phyloP scores from a whole-genome alignment of 1,284 basidiomycete genomes.

The Grifola frondosa region DNA sequence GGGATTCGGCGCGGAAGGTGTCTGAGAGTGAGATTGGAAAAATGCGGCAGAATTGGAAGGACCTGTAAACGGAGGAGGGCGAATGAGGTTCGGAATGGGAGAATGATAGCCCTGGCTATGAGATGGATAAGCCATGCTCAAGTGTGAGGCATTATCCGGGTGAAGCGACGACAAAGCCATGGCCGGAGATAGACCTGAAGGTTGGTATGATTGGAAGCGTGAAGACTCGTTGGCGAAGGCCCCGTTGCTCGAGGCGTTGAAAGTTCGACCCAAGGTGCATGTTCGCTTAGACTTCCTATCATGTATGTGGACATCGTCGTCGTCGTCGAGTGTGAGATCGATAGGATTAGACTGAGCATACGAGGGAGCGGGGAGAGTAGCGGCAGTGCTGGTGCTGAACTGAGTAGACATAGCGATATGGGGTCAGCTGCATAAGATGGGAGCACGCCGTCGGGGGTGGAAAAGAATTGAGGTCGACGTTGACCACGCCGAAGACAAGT shows the following conservation, averaged over 20 bases:
- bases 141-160: slow-evolving; percentile 8
- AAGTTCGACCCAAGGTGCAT: slow-evolving; percentile 23
- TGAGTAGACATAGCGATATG: slow-evolving; percentile 18
- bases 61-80: slow-evolving; percentile 23
- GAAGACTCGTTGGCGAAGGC: slow-evolving; percentile 8
- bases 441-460: not conserved
- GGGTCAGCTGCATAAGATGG: slow-evolving; percentile 6
- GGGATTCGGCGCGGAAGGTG: slow-evolving; percentile 18
- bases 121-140: slow-evolving; percentile 6
- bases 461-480: slow-evolving; percentile 7
- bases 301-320: slow-evolving; percentile 23
- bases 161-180: slow-evolving; percentile 30
- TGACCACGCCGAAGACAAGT: slow-evolving; percentile 6
- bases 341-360: slow-evolving; percentile 31
- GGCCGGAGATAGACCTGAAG: slow-evolving; percentile 31
- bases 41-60: slow-evolving; percentile 34
- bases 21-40: slow-evolving; percentile 27
- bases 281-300: slow-evolving; percentile 29
- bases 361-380: slow-evolving; percentile 15
- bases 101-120: slow-evolving; percentile 11
- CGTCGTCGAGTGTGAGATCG: slow-evolving; percentile 35
- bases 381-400: slow-evolving; percentile 12
- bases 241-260: slow-evolving; percentile 22
- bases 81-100: slow-evolving; percentile 18
- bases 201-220: slow-evolving; percentile 20